Percentiles rank a stretch among this genome's conserved stretches.
Conservation (phyloP, 768 basidiomycete species). For the Suillus clintonianus region DNA sequence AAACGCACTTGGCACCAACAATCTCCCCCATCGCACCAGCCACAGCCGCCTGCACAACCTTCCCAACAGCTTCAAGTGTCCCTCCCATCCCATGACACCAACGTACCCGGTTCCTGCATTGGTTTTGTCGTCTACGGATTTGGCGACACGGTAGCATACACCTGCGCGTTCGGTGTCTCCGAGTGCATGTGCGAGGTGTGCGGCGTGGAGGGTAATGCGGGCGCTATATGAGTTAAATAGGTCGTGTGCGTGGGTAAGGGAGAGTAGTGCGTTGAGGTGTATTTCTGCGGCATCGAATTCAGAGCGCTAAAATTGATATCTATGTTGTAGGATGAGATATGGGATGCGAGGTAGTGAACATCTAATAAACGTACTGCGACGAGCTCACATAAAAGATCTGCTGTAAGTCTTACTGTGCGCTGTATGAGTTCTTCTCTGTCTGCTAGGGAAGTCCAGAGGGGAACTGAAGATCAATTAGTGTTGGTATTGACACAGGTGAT, state of each 20-base stretch:
- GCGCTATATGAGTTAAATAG: conserved; percentile 60
- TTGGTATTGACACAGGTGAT: neutral
- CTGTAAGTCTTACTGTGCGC: conserved; percentile 61
- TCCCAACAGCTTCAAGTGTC: conserved; percentile 54
- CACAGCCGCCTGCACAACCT: conserved; percentile 50
- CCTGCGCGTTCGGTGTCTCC: conserved; percentile 49
- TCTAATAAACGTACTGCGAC: conserved; percentile 47
- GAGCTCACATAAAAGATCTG: conserved; percentile 72
- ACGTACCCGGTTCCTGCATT: conserved; percentile 39
- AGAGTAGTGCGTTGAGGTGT: conserved; percentile 52
- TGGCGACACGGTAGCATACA: conserved; percentile 63
- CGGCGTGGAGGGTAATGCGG: conserved; percentile 63
- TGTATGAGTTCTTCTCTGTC: conserved; percentile 43
- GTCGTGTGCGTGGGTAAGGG: conserved; percentile 60
- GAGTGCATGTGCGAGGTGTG: conserved; percentile 34
- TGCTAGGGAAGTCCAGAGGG: conserved; percentile 51
- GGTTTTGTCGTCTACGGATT: neutral
- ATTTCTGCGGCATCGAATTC: conserved; percentile 62
- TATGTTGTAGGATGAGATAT: conserved; percentile 21
- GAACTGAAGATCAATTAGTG: conserved; percentile 39
- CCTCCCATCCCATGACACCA: conserved; percentile 51
- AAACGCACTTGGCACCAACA: conserved; percentile 58
- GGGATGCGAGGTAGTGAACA: neutral
- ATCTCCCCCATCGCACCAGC: conserved; percentile 45
- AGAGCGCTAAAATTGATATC: conserved; percentile 62